Base-by-base conservation (phyloP, 176 grass and related monocot species). In the Carex scoparia region DNA sequence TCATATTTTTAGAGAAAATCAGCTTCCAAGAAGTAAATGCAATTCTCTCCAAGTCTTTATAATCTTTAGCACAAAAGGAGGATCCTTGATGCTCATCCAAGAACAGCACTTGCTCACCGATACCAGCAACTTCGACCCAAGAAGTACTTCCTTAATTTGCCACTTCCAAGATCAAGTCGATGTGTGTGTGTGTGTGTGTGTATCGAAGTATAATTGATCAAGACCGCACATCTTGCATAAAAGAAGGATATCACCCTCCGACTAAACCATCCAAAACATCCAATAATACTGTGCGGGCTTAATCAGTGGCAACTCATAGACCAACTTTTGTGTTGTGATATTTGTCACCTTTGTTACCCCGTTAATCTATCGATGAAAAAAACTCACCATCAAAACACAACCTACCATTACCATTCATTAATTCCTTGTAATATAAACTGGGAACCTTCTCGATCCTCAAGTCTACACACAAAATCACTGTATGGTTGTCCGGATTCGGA, bases 1-100 rank as follows among this genome's bases (percentile, higher is more conserved):
- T 77, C 72, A 54, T 77, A 77, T 13, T 54, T 77, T 28, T 35
- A 46, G 23, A 77, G 40, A 10, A 77, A 23, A 77, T 19, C 10
- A 53, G 13, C n/a, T 77, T 23, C 27, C 72, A 77, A 23, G 4
- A 55, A 77, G 72, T 77, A 77, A 54, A 77, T 77, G 72, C 72
- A 77, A 77, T 77, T 77, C 72, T 54, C 72, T 77, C 72, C 49
- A 28, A 77, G 49, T 23, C 35, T 49, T 76, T 14, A 53, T 51
- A 77, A 55, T 77, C 72, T 38, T n/a, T 54, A 46, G 72, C 18
- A 27, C 23, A 51, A 19, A 54, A 77, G 27, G 72, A 77, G 11
- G 54, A 49, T 54, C 72, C 72, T 51, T 11, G 72, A 51, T 46
- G 40, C 49, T 27, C 14, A 77, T 77, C 72, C 72, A 77, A 54